These are phyloP conservation scores for Amaranthus palmeri DNA, from an alignment of 148 eudicot genomes.

Conservation along the genomic window DNA sequence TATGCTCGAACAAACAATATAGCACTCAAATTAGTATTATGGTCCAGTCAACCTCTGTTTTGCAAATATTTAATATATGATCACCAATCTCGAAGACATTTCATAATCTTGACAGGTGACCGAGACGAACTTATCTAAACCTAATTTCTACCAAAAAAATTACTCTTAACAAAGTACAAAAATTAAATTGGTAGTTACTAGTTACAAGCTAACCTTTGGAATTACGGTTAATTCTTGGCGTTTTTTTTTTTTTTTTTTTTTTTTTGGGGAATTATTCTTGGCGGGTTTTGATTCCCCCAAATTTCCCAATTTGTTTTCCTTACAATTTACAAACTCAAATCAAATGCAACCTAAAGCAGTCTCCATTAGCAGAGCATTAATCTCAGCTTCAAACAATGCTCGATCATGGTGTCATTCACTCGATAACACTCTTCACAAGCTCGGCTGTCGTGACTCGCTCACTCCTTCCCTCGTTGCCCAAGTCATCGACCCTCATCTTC, in stretches of 20 bases:
- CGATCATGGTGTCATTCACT: slow-evolving; percentile 56
- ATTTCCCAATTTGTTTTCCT: neutral
- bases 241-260: neutral
- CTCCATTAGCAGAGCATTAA: slow-evolving; percentile 49
- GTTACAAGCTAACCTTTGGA: too few species aligned
- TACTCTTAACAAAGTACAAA: too few species aligned
- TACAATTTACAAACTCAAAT: too few species aligned
- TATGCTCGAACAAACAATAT: too few species aligned
- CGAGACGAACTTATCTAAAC: too few species aligned
- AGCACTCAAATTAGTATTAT: too few species aligned
- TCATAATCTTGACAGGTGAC: too few species aligned
- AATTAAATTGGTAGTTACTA: too few species aligned
- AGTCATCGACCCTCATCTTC: slow-evolving; percentile 83
- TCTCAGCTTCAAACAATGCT: slow-evolving; percentile 35
- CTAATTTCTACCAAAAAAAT: too few species aligned
- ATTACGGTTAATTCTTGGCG: neutral
- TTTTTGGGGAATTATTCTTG: neutral
- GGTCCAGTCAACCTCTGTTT: too few species aligned
- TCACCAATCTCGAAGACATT: too few species aligned
- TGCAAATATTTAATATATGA: too few species aligned
- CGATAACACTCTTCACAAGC: slow-evolving; percentile 63
- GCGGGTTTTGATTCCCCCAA: neutral
- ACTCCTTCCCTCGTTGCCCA: slow-evolving; percentile 60
- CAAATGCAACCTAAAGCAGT: slow-evolving; percentile 41
- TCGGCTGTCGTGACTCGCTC: slow-evolving; percentile 53